Evolutionary conservation across 1,284 basidiomycete genomes (phyloP).

Genomic region (Earliella scabrosa): DNA sequence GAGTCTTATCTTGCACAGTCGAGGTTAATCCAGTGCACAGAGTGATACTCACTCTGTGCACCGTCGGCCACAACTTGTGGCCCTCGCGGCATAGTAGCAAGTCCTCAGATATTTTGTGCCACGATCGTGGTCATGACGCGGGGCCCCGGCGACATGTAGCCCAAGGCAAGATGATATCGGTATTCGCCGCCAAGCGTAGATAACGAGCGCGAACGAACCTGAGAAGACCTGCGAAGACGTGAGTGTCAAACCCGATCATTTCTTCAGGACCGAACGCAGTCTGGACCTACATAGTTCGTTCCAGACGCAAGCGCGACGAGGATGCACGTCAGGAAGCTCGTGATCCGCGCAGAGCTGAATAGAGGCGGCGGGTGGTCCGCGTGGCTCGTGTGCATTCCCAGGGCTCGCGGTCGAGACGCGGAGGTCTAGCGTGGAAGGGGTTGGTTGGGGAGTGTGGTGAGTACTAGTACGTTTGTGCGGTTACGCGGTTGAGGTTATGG

Average conservation of each 20-base stretch:
- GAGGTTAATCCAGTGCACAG: no score
- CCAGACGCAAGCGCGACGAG: slow-evolving; percentile 66
- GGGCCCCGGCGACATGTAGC: no score
- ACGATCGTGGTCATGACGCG: no score
- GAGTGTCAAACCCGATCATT: slow-evolving; percentile 35
- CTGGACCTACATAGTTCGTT: slow-evolving; percentile 66
- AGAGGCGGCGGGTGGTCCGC: slow-evolving; percentile 36
- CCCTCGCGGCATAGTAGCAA: no score
- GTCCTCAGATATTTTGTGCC: no score
- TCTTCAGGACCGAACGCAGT: not conserved
- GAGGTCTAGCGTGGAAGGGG: not conserved
- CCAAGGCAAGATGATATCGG: no score
- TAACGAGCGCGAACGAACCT: slow-evolving; percentile 24
- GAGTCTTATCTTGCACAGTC: not conserved
- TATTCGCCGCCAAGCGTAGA: no score
- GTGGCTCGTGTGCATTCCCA: slow-evolving; percentile 20
- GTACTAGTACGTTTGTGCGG: not conserved
- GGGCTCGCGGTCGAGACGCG: not conserved
- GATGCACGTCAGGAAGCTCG: slow-evolving; percentile 55
- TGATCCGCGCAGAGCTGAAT: slow-evolving; percentile 45
- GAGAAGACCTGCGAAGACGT: slow-evolving; percentile 47
- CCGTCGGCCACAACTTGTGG: no score
- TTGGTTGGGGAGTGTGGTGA: not conserved
- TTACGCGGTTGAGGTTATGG: not conserved
- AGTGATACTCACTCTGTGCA: no score